Evolutionary conservation across 495 filamentous ascomycete species (phyloP).

Genomic region (Glarea lozoyensis): DNA sequence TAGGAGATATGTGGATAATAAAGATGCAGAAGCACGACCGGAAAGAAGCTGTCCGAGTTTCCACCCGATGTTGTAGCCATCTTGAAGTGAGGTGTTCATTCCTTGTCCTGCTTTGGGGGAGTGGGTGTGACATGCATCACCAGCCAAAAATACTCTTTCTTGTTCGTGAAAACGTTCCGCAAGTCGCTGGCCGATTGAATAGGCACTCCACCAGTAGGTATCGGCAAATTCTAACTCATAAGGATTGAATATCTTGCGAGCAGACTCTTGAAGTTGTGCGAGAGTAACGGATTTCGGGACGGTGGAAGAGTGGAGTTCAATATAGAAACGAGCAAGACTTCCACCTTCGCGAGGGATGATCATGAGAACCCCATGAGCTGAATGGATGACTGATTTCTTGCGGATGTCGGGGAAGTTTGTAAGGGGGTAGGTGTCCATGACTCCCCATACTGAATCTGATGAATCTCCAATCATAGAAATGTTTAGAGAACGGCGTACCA

Average conservation of each 20-base stretch:
- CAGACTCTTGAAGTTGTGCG: constrained; percentile 50
- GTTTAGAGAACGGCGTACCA: constrained; percentile 56
- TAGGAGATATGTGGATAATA: constrained; percentile 60
- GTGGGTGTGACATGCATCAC: constrained; percentile 67
- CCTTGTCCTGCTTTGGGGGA: constrained; percentile 67
- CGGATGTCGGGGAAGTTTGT: constrained; percentile 73
- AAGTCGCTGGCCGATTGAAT: constrained; percentile 55
- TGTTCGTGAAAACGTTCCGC: constrained; percentile 45
- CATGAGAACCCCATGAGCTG: constrained; percentile 43
- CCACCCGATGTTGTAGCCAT: constrained; percentile 67
- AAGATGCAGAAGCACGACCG: constrained; percentile 41
- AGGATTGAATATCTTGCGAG: constrained; percentile 47
- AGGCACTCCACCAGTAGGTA: constrained; percentile 53
- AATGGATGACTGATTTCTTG: constrained; percentile 48
- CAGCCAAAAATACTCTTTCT: constrained; percentile 53
- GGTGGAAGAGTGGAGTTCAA: constrained; percentile 38
- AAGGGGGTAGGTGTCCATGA: constrained; percentile 69
- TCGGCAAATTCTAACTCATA: constrained; percentile 36
- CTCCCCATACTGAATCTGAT: constrained; percentile 69
- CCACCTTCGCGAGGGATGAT: constrained; percentile 62
- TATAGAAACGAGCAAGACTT: constrained; percentile 51
- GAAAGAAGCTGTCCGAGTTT: constrained; percentile 60
- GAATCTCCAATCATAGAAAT: constrained; percentile 67
- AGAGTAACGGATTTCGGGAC: constrained; percentile 32
- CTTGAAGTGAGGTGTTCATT: constrained; percentile 60